Evolutionary conservation across 805 yeast species (phyloP).

Genomic region (Yarrowia sp.): DNA sequence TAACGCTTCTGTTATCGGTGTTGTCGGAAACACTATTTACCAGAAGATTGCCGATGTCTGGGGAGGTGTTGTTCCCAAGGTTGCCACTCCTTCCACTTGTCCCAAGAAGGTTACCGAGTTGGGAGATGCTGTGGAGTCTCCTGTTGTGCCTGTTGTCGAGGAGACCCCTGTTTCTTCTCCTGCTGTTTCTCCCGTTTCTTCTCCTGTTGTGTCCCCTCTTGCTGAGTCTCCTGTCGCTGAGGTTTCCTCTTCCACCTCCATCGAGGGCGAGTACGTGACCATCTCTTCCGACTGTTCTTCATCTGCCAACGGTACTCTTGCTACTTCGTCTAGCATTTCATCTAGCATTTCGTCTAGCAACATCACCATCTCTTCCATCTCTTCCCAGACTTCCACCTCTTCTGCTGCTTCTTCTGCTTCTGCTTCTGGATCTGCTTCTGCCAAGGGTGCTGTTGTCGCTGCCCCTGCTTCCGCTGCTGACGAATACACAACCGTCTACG

Average conservation of each 20-base stretch:
- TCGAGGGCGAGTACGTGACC: not conserved
- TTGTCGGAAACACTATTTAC: not conserved
- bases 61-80: not conserved
- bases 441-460: not conserved
- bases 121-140: no score
- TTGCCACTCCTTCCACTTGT: not conserved
- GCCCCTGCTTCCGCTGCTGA: not conserved
- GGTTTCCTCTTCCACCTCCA: not conserved
- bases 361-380: not conserved
- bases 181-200: not conserved
- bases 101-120: not conserved
- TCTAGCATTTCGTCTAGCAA: no score
- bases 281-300: not conserved
- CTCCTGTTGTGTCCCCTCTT: no score
- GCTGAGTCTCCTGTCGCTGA: not conserved
- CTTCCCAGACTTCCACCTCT: not conserved
- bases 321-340: no score
- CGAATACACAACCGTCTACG: not conserved
- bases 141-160: no score
- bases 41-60: constrained; percentile 15
- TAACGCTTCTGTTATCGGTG: not conserved
- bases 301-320: not conserved
- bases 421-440: not conserved
- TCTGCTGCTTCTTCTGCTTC: not conserved
- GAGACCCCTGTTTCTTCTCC: no score